Conservation (phyloP, 129 eudicot species). For the Escallonia herrerae region DNA sequence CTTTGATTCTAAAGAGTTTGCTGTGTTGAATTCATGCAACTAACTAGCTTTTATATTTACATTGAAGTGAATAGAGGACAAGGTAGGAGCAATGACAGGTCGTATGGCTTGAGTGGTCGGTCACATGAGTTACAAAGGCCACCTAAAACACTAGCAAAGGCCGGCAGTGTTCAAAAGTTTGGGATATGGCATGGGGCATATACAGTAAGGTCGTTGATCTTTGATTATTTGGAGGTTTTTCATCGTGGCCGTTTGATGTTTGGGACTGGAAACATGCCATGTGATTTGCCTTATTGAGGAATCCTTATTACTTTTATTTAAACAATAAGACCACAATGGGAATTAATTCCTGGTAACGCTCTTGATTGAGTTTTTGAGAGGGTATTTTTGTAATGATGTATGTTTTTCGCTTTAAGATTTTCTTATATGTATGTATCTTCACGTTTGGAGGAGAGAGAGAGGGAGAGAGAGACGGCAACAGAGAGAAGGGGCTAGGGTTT, state of each 20-base stretch:
- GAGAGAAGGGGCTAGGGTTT: too few relatives aligned
- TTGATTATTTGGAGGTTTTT: slow-evolving; percentile 20
- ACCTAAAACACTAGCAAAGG: slow-evolving; percentile 22
- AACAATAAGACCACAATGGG: background rate
- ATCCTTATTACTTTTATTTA: background rate
- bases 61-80: slow-evolving; percentile 20
- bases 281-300: slow-evolving; percentile 23
- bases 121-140: slow-evolving; percentile 49
- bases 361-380: too few relatives aligned
- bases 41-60: too few relatives aligned
- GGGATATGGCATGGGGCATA: slow-evolving; percentile 26
- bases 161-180: slow-evolving; percentile 28
- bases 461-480: too few relatives aligned
- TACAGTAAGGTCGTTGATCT: slow-evolving; percentile 17
- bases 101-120: slow-evolving; percentile 54
- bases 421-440: background rate
- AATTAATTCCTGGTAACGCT: background rate
- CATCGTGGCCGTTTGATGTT: slow-evolving; percentile 29
- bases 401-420: background rate
- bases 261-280: slow-evolving; percentile 28
- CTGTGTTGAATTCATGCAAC: background rate
- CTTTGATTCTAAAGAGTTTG: background rate
- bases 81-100: slow-evolving; percentile 45
- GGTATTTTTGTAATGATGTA: background rate
- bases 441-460: too few relatives aligned